Evolutionary conservation across 2,329 filamentous ascomycete species (phyloP), one percentile per base, ranked within the genome.

Genomic region (Colletotrichum siamense): DNA sequence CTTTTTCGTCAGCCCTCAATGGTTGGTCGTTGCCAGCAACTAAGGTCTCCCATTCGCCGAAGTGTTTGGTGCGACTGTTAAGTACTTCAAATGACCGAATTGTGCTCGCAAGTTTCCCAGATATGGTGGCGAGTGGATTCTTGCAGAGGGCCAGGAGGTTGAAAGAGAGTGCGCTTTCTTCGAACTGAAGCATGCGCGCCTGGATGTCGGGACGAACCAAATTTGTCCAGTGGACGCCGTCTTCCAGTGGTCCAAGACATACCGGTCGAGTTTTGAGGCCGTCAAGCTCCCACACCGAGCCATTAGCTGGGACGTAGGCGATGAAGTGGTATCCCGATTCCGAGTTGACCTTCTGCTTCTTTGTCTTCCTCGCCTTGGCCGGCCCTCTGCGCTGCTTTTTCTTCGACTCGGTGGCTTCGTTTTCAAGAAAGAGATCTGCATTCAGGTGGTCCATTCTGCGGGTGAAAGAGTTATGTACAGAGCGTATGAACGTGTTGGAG

Each of bases 391-490:
- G 77, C 78, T 78, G 80, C 69, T 84, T 86, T 63, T 84, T 80
- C 67, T 81, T 86, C 64, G 84, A 80, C 4, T 84, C 82, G 55
- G 86, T 84, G 30, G 88, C 89, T 73, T 93, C 89, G 73, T 92
- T 92, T 65, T 91, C 86, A 4, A 95, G 86, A 39, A 88, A 88
- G 12, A 96, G 85, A 79, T 98, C 94, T 30, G 92, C 91, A 76
- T 93, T 92, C 12, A 96, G 87, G 73, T 96, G 92, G 81, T 98
- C 95, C 83, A 94, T 92, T 74, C 94, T 94, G 32, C 94, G 82
- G 22, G 95, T 94, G 81, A 98, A 98, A 0, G 95, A 96, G 82
- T 99, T 99, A 84, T 99, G 97, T 36, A 95, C 92, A 34, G 89
- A 89, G 78, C 96, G 94, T 69, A 99, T 93, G 82, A 94, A 95